These are phyloP conservation scores for Fusarium sp. DNA, from an alignment of 2,329 filamentous ascomycete species.

Conservation along the genomic window DNA sequence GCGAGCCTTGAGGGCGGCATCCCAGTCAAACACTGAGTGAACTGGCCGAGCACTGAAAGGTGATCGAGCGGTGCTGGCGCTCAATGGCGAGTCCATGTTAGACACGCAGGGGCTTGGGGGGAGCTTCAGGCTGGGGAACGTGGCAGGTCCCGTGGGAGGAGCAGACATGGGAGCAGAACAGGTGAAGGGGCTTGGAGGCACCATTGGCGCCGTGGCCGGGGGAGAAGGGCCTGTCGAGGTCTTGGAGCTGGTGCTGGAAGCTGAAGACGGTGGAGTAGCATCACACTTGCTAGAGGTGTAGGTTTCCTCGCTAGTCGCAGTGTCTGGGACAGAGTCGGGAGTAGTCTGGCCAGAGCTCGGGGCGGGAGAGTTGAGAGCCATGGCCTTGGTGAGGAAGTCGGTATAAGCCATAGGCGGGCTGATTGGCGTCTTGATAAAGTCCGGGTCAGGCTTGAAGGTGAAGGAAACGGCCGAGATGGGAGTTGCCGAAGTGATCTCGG, in stretches of 20 bases:
- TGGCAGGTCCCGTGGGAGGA: slow-evolving; percentile 72
- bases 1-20: slow-evolving; percentile 77
- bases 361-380: slow-evolving; percentile 82
- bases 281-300: slow-evolving; percentile 73
- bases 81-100: slow-evolving; percentile 78
- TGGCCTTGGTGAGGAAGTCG: slow-evolving; percentile 87
- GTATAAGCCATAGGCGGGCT: slow-evolving; percentile 92
- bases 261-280: slow-evolving; percentile 63
- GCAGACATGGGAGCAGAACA: slow-evolving; percentile 70
- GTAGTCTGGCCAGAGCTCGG: slow-evolving; percentile 66
- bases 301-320: slow-evolving; percentile 69
- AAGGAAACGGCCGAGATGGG: slow-evolving; percentile 70
- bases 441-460: slow-evolving; percentile 59
- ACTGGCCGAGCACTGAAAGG: slow-evolving; percentile 80
- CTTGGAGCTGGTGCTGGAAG: slow-evolving; percentile 55
- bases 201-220: slow-evolving; percentile 56
- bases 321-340: slow-evolving; percentile 67
- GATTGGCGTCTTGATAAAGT: slow-evolving; percentile 88
- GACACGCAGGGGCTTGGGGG: slow-evolving; percentile 83
- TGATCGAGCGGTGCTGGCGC: slow-evolving; percentile 73
- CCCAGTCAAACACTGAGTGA: slow-evolving; percentile 85
- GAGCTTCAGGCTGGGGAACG: slow-evolving; percentile 80
- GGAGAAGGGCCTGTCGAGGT: slow-evolving; percentile 43
- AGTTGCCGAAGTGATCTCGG: slow-evolving; percentile 74
- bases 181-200: slow-evolving; percentile 68